A percentile compares a stretch with the other conserved stretches of the same genome.
phyloP scores from a whole-genome alignment of 352 stramenopile species.

The Pythium brachiatum region DNA sequence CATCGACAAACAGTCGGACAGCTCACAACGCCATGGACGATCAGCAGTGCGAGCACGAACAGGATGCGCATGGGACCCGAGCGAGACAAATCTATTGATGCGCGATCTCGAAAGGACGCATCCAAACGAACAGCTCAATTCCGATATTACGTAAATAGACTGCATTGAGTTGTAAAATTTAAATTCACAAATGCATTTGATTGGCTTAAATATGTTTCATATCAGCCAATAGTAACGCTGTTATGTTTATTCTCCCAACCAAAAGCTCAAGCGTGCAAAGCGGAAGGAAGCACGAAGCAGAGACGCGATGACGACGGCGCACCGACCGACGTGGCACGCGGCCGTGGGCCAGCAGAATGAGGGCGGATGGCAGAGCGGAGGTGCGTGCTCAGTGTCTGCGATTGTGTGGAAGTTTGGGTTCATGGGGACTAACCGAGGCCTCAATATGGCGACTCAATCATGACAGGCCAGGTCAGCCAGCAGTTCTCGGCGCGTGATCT shows the following conservation, averaged over 20 bases:
- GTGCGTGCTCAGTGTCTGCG: slow-evolving; percentile 20
- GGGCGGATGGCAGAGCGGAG: slow-evolving; percentile 79
- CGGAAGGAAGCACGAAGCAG: not conserved
- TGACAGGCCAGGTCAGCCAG: slow-evolving; percentile 64
- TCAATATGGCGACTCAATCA: not conserved
- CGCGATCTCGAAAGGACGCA: slow-evolving; percentile 15
- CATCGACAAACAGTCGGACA: slow-evolving; percentile 63
- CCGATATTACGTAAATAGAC: not conserved
- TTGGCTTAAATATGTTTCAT: not conserved
- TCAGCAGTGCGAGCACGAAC: not conserved
- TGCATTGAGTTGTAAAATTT: not conserved
- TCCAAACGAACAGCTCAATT: not conserved
- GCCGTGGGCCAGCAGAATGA: slow-evolving; percentile 86
- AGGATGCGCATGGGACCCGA: not conserved
- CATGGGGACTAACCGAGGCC: not conserved
- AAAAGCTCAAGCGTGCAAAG: slow-evolving; percentile 1
- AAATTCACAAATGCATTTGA: not conserved
- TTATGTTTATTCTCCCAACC: not conserved
- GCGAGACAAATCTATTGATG: not conserved
- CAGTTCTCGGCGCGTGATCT: slow-evolving; percentile 83
- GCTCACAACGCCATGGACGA: not conserved
- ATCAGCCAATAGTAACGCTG: not conserved
- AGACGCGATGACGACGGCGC: slow-evolving; percentile 74
- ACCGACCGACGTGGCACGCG: slow-evolving; percentile 83
- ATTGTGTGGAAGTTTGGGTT: not conserved